These are phyloP conservation scores for Tilletia walkeri DNA, from an alignment of 1,284 basidiomycete species.

Conservation along the genomic window DNA sequence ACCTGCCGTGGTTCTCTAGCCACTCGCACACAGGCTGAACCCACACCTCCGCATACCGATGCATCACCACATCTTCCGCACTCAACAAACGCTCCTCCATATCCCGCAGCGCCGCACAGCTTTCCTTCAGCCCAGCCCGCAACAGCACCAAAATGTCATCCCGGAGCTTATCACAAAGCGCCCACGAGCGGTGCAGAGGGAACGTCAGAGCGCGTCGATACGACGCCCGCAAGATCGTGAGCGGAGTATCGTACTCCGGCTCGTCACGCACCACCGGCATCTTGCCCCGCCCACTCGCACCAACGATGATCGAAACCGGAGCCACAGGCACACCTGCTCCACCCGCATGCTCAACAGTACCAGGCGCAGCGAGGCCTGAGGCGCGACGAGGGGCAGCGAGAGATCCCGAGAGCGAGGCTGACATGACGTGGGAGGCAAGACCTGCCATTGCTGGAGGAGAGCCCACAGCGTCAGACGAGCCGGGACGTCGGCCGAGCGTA, in stretches of 20 bases:
- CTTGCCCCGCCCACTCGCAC: neutral
- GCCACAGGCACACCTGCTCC: neutral
- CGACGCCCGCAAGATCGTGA: conserved; percentile 19
- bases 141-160: conserved; percentile 18
- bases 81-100: conserved; percentile 24
- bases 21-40: conserved; percentile 22
- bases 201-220: conserved; percentile 28
- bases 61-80: conserved; percentile 22
- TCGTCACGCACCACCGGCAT: neutral
- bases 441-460: neutral
- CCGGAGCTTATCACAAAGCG: conserved; percentile 23
- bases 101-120: conserved; percentile 1
- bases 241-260: neutral
- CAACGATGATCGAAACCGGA: neutral
- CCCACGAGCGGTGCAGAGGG: conserved; percentile 27
- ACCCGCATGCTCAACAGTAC: neutral
- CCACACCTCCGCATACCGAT: conserved; percentile 18
- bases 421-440: neutral
- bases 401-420: conserved; percentile 3
- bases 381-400: conserved; percentile 3
- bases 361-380: neutral
- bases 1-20: conserved; percentile 20
- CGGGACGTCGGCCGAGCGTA: conserved; percentile 4
- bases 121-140: neutral
- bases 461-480: conserved; percentile 2